Base-by-base conservation (phyloP, 108 stramenopile species). In the Skeletonema grethae region DNA sequence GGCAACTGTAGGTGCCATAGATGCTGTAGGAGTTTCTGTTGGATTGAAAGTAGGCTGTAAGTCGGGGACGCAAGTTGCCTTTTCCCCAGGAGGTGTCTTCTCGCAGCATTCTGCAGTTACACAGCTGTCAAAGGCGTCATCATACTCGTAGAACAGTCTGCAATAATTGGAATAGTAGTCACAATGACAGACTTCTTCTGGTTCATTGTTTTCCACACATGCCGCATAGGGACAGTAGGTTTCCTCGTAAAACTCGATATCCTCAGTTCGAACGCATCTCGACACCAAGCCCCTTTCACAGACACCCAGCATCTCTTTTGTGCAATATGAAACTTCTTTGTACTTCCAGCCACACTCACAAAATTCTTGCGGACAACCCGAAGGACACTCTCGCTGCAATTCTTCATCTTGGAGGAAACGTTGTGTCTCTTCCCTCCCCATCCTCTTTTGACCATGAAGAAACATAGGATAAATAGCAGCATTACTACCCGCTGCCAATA, bases 191-290 rank as follows among this genome's bases (percentile, higher is more conserved):
- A 56, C 46, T 41, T 69, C 62, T 22, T 73, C 69, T 13, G 61
- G 22, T 15, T 63, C 57, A 6, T 53, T 48, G 6, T 41, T 46
- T 16, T 69, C 72, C 10, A 80, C 25, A 50, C 79, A 80, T 55
- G 25, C 68, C 11, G 79, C 60, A 63, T 73, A 80, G 28, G 79
- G 63, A 41, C 79, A 80, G 58, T 73, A 73, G 0, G 72, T 74
- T 24, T 73, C 67, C 2, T 69, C 66, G 32, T 80, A 80, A 62
- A 69, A 80, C 11, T 48, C n/a, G 5, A 80, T 29, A 55, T 57
- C 56, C 7, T 64, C 53, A 1, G 63, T 39, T 6, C 66, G 68
- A 45, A 73, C 63, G 34, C 72, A 80, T 20, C 69, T 57, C 11
- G 67, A 41, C 15, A 80, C 48, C 0, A 63, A 3, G 13, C 63